Evolutionary conservation across 2,329 filamentous ascomycete species (phyloP).

Genomic region (Escovopsis sp.): DNA sequence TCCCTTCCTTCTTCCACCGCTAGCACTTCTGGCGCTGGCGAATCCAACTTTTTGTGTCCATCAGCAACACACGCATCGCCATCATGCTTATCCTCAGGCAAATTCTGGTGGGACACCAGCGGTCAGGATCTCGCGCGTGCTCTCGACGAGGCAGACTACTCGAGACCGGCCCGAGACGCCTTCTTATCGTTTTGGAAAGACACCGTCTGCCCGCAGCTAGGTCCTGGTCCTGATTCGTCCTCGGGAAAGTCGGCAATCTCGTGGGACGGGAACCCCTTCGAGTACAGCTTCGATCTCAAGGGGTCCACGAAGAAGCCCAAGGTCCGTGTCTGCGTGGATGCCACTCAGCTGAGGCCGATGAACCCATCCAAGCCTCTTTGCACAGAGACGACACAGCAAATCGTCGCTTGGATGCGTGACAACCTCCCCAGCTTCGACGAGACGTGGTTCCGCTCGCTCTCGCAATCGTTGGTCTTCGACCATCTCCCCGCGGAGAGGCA

Average conservation of each 20-base stretch:
- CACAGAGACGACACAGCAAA: not conserved
- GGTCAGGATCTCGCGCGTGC: not conserved
- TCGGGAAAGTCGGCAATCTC: not conserved
- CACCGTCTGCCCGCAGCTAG: not conserved
- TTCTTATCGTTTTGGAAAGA: not conserved
- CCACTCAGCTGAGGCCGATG: not conserved
- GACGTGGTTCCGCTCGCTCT: not conserved
- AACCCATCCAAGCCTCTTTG: not conserved
- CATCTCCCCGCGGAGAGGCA: not conserved
- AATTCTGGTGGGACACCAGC: not conserved
- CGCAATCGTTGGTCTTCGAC: not conserved
- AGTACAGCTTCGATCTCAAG: not conserved
- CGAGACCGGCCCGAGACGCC: not conserved
- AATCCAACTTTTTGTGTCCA: too few species aligned
- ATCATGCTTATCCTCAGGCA: too few species aligned
- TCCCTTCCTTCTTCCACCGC: too few species aligned
- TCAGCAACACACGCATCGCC: too few species aligned
- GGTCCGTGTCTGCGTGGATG: not conserved
- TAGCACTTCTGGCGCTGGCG: too few species aligned
- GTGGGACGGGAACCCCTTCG: not conserved
- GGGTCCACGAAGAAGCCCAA: not conserved
- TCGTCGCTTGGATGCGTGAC: not conserved
- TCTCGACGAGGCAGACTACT: not conserved
- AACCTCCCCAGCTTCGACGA: not conserved
- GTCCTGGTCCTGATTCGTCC: not conserved